Percentiles rank a stretch among this genome's conserved stretches.
Conservation (phyloP, 495 filamentous ascomycete species). For the Talaromyces stipitatus region DNA sequence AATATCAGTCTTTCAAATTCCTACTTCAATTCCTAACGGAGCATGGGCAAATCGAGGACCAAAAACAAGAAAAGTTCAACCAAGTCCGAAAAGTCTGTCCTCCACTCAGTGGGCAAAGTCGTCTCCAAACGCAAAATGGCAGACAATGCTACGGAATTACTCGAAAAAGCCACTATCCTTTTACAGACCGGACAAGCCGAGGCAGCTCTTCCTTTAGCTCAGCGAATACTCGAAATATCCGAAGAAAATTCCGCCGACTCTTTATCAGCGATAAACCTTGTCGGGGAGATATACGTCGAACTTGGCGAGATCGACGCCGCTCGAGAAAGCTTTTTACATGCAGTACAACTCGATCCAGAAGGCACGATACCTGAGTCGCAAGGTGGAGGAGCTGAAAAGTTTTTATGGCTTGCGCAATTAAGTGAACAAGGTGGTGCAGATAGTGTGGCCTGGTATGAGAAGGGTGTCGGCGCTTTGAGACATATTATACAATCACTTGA, state of each 20-base stretch:
- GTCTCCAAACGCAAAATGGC: slow-evolving; percentile 37
- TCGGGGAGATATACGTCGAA: slow-evolving; percentile 82
- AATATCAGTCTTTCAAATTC: background rate
- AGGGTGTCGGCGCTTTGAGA: slow-evolving; percentile 63
- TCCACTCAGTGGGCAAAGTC: slow-evolving; percentile 32
- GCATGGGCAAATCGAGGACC: slow-evolving; percentile 41
- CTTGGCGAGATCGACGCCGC: slow-evolving; percentile 71
- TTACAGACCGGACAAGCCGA: slow-evolving; percentile 65
- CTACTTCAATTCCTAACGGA: slow-evolving; percentile 2
- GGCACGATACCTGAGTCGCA: slow-evolving; percentile 51
- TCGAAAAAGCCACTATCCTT: slow-evolving; percentile 59
- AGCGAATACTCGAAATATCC: slow-evolving; percentile 48
- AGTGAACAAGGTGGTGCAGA: slow-evolving; percentile 77
- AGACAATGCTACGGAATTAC: slow-evolving; percentile 44
- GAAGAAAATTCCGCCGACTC: slow-evolving; percentile 29
- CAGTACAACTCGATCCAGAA: slow-evolving; percentile 64
- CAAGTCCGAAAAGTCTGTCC: slow-evolving; percentile 39
- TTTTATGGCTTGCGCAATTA: slow-evolving; percentile 91
- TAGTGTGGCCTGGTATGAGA: slow-evolving; percentile 83
- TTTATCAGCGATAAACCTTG: slow-evolving; percentile 63
- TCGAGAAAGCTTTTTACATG: slow-evolving; percentile 56
- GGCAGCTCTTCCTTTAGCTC: slow-evolving; percentile 57
- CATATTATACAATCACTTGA: slow-evolving; percentile 52
- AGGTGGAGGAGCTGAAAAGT: slow-evolving; percentile 87
- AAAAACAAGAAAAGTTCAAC: slow-evolving; percentile 37